Conservation (phyloP, 2,329 filamentous ascomycete genomes). For the Clonostachys rosea region DNA sequence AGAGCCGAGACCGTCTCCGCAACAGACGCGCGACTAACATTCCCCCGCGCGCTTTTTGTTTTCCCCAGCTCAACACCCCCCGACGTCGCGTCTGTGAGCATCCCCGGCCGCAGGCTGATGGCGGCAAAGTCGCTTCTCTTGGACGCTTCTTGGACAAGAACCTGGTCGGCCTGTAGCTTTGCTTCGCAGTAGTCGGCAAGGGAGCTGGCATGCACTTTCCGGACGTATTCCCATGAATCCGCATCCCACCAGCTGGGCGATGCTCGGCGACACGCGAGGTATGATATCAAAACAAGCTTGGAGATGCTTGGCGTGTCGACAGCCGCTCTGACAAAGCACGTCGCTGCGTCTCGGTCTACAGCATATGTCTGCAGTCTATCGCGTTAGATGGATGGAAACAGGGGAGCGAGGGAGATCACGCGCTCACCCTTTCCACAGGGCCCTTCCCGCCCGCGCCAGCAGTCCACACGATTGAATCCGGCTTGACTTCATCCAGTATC, state of each 20-base stretch:
- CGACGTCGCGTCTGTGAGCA: constrained; percentile 41
- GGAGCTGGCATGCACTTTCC: constrained; percentile 25
- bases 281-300: constrained; percentile 62
- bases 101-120: constrained; percentile 49
- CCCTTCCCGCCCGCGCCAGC: constrained; percentile 63
- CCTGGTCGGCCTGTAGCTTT: constrained; percentile 56
- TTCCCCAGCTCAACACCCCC: constrained; percentile 42
- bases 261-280: constrained; percentile 46
- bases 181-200: constrained; percentile 54
- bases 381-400: background rate
- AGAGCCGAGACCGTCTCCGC: constrained; percentile 52
- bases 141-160: constrained; percentile 41
- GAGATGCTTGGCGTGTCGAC: constrained; percentile 46
- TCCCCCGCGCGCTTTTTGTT: constrained; percentile 26
- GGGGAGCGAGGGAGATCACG: background rate
- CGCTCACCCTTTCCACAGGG: constrained; percentile 39
- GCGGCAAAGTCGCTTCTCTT: constrained; percentile 35
- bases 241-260: constrained; percentile 52
- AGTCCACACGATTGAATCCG: constrained; percentile 65
- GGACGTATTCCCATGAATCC: constrained; percentile 40
- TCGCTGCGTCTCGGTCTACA: constrained; percentile 60
- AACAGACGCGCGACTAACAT: constrained; percentile 52
- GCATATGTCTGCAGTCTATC: constrained; percentile 39
- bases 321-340: constrained; percentile 56
- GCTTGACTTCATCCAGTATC: constrained; percentile 56